Evolutionary conservation across 768 basidiomycete genomes (phyloP).

Genomic region (Mycena leptocephala): DNA sequence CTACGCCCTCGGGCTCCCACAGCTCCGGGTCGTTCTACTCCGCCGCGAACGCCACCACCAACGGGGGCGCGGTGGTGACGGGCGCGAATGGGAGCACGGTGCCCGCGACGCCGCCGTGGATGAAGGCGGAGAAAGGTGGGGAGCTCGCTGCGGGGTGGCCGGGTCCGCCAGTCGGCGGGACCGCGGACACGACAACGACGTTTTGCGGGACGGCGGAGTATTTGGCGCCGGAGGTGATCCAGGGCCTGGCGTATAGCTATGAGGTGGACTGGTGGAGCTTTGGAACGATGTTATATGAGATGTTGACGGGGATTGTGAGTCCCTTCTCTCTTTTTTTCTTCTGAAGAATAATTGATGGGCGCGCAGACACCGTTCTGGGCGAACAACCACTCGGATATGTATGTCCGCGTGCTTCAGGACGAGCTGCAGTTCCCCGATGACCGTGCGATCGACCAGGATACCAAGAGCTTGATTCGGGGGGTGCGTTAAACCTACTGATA

Average conservation of each 20-base stretch:
- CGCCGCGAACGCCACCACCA: slow-evolving; percentile 50
- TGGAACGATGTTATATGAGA: slow-evolving; percentile 98
- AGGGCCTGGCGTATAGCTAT: slow-evolving; percentile 91
- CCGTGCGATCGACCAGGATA: slow-evolving; percentile 93
- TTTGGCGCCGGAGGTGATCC: slow-evolving; percentile 96
- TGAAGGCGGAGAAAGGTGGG: slow-evolving; percentile 74
- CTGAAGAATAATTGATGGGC: background rate
- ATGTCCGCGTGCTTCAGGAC: slow-evolving; percentile 92
- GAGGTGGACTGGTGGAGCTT: slow-evolving; percentile 99
- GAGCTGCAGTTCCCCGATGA: slow-evolving; percentile 93
- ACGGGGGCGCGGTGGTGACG: background rate
- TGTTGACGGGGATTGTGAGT: slow-evolving; percentile 95
- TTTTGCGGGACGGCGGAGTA: slow-evolving; percentile 99
- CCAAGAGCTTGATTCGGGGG: slow-evolving; percentile 95
- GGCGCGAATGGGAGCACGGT: slow-evolving; percentile 33
- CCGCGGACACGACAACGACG: slow-evolving; percentile 81
- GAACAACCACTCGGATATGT: slow-evolving; percentile 95
- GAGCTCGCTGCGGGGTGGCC: slow-evolving; percentile 74
- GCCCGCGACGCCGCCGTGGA: slow-evolving; percentile 82
- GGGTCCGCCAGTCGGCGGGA: slow-evolving; percentile 60
- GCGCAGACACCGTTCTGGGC: slow-evolving; percentile 93
- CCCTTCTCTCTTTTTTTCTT: slow-evolving; percentile 20
- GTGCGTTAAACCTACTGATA: slow-evolving; percentile 69
- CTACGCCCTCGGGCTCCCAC: slow-evolving; percentile 71
- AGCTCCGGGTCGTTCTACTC: slow-evolving; percentile 71